phyloP scores from a whole-genome alignment of 2,329 filamentous ascomycete species.

The Fusarium sp. region DNA sequence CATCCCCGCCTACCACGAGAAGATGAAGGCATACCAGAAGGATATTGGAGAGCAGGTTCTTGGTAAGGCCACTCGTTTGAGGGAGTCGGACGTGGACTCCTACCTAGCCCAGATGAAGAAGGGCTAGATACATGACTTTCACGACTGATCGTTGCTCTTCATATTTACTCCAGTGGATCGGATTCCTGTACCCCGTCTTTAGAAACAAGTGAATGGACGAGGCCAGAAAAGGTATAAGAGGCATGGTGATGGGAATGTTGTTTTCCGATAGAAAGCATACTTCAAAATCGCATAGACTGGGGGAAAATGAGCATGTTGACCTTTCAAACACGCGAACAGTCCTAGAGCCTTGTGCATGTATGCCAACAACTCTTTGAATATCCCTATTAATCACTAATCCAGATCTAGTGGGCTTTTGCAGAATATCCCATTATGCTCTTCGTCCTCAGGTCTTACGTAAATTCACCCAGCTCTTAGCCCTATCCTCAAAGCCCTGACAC shows the following conservation, averaged over 20 bases:
- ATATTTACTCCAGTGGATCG: neutral
- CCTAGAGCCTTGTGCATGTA: neutral
- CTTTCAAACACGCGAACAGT: neutral
- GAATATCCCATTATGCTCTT: too few species aligned
- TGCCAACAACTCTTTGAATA: neutral
- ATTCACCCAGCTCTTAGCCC: too few species aligned
- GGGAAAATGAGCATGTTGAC: neutral
- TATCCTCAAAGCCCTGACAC: too few species aligned
- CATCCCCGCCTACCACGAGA: constrained; percentile 72
- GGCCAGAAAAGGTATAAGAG: neutral
- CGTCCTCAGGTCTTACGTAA: too few species aligned
- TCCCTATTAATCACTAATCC: too few species aligned
- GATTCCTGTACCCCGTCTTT: neutral
- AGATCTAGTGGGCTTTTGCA: too few species aligned
- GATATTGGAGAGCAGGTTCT: constrained; percentile 65
- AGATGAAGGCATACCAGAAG: constrained; percentile 65
- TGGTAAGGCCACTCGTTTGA: constrained; percentile 71
- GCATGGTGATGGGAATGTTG: neutral
- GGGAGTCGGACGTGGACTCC: constrained; percentile 53
- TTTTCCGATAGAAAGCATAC: neutral
- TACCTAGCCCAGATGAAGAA: constrained; percentile 31
- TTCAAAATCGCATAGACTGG: neutral
- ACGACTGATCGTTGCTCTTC: neutral
- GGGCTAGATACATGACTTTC: neutral
- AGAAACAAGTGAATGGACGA: too few species aligned